Base-by-base conservation (phyloP, 495 filamentous ascomycete genomes). In the Talaromyces ruber region DNA sequence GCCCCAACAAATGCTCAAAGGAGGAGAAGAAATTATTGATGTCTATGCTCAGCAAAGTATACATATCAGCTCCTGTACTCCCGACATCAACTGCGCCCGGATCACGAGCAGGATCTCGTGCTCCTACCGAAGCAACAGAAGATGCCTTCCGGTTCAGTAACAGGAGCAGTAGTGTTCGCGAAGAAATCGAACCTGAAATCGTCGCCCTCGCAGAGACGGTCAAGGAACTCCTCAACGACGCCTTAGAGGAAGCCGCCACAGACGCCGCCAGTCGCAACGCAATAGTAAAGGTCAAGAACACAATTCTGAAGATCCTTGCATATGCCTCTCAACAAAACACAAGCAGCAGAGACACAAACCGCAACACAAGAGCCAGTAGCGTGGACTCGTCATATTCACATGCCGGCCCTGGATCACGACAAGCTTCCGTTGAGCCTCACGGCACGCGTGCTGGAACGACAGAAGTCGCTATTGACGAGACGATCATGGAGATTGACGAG, bases 21-120 rank as follows among this genome's bases (percentile, higher is more conserved):
- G 92, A 97, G 67, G 93, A 97, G 73, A 89, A 85, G 72, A 97
- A 96, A 75, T 77, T 88, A 4, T 75, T 96, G 26, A 82, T 91
- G 60, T 76, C 85, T 3, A 81, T 97, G 47, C 79, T 98, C 24
- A 85, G 83, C 59, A 98, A 98, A 74, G 79, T 97, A 14, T 87
- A 91, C 71, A 81, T 97, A 62, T 84, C 90, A 1, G 82, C 84
- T 6, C 77, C 77, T 22, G 28, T 34, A 96, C 62, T 84, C 90
- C 2, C 84, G 2, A 73, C 77, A 4, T 69, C 74, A 3, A 63
- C 63, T 3, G 43, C 39, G 6, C 55, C 64, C 0, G 68, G 77
- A 9, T 71, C 74, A 37, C 68, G 70, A 37, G 65, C 71, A 62
- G 66, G 75, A 7, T 80, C 77, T 30, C 74, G 75, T 21, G 71